phyloP scores from a whole-genome alignment of 805 yeast species.

The Metschnikowia colocasiae region DNA sequence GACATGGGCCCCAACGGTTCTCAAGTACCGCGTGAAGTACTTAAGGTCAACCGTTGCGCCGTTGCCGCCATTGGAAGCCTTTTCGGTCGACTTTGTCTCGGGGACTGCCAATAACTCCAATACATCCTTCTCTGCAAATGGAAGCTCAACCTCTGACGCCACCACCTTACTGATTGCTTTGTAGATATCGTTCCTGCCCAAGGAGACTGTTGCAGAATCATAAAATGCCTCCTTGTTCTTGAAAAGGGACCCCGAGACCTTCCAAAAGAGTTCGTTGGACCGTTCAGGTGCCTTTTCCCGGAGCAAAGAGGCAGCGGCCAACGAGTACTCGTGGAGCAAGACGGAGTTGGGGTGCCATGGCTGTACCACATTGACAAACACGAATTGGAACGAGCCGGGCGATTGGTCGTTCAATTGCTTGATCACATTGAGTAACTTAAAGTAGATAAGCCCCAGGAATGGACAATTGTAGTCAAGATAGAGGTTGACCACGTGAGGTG shows the following conservation, averaged over 20 bases:
- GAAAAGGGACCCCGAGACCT: conserved; percentile 54
- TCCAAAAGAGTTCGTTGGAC: conserved; percentile 35
- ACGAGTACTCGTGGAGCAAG: conserved; percentile 63
- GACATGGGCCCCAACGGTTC: conserved; percentile 80
- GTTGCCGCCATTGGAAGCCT: conserved; percentile 53
- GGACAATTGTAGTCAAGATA: conserved; percentile 79
- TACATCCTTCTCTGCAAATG: conserved; percentile 28
- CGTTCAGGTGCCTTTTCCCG: conserved; percentile 21
- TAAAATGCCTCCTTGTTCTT: conserved; percentile 51
- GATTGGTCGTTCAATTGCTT: conserved; percentile 47
- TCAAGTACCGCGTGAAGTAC: conserved; percentile 65
- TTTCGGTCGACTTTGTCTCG: conserved; percentile 19
- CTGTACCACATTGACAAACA: conserved; percentile 73
- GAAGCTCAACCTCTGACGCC: conserved; percentile 25
- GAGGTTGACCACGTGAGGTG: conserved; percentile 52
- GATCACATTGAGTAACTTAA: conserved; percentile 50
- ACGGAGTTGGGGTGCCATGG: conserved; percentile 86
- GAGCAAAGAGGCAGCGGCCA: conserved; percentile 70
- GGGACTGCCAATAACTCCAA: conserved; percentile 38
- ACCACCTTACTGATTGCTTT: conserved; percentile 36
- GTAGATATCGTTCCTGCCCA: conserved; percentile 55
- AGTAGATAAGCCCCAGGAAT: conserved; percentile 61
- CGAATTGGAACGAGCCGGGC: conserved; percentile 53
- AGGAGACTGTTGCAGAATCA: conserved; percentile 56
- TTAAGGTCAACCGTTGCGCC: conserved; percentile 59